A percentile compares a stretch with the other conserved stretches of the same genome.
phyloP scores from a whole-genome alignment of 2,329 filamentous ascomycete species.

The Chaetomium sp. region DNA sequence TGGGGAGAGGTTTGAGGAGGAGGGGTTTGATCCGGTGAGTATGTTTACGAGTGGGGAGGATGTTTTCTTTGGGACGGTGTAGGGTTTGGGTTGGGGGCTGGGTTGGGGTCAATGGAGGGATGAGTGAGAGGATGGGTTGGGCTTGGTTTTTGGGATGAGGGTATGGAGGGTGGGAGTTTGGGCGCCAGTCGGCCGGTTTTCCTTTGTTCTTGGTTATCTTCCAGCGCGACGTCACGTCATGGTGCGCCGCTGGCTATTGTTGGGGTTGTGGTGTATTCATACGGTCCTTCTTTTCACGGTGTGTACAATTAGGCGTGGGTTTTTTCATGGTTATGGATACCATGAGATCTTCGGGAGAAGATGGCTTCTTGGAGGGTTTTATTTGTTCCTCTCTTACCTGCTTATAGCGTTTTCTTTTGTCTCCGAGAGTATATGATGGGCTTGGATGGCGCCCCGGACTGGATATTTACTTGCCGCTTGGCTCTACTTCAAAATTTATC shows the following conservation, averaged over 20 bases:
- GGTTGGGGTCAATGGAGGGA: not conserved
- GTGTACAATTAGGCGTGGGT: constrained; percentile 5
- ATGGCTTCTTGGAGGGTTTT: not conserved
- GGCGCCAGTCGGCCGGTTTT: not conserved
- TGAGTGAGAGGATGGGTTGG: not conserved
- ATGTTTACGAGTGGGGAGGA: constrained; percentile 57
- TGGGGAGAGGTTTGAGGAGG: constrained; percentile 32
- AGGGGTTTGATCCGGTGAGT: constrained; percentile 52
- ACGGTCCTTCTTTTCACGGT: not conserved
- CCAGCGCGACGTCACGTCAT: not conserved
- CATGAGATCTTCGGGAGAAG: not conserved
- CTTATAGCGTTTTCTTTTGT: constrained; percentile 5
- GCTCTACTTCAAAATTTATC: not conserved
- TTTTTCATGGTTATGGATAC: not conserved
- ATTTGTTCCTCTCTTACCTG: not conserved
- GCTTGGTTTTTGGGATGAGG: not conserved
- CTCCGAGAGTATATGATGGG: not conserved
- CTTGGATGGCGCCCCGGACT: constrained; percentile 1
- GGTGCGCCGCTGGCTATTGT: not conserved
- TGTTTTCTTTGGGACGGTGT: constrained; percentile 52
- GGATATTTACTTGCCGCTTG: not conserved
- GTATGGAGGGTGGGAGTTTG: not conserved
- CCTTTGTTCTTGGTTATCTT: not conserved
- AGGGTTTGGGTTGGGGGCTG: not conserved
- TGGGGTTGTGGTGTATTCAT: not conserved